Evolutionary conservation across 345 rosid species (phyloP).

Genomic region (Linum trigynum): DNA sequence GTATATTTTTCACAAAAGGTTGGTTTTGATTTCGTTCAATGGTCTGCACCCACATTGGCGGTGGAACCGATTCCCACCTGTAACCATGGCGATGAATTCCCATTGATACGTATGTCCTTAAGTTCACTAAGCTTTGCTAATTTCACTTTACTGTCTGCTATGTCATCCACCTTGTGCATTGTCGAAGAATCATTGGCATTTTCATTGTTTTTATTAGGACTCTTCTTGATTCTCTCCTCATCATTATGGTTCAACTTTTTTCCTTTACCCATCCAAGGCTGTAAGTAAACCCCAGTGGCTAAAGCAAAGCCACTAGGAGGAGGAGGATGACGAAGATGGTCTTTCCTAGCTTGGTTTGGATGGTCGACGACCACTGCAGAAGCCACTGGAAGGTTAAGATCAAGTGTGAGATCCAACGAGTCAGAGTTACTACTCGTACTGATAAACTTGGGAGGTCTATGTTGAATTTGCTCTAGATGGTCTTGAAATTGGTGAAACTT

Average conservation of each 20-base stretch:
- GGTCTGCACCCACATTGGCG: conserved; percentile 26
- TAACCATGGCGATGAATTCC: conserved; percentile 60
- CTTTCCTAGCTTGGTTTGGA: not conserved
- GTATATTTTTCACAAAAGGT: not conserved
- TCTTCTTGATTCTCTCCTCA: conserved; percentile 5
- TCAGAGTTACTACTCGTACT: conserved; percentile 17
- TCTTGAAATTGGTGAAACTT: conserved; percentile 50
- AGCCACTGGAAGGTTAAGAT: conserved; percentile 54
- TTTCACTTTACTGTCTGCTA: conserved; percentile 51
- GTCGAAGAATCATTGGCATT: conserved; percentile 6
- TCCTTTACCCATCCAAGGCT: conserved; percentile 35
- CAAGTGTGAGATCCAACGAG: conserved; percentile 45
- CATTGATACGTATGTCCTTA: conserved; percentile 39
- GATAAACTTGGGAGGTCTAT: conserved; percentile 23
- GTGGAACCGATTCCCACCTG: conserved; percentile 74
- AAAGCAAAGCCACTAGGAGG: conserved; percentile 12
- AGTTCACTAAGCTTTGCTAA: conserved; percentile 53
- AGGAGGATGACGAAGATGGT: not conserved
- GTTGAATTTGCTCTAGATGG: conserved; percentile 42
- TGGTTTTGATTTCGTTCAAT: conserved; percentile 4
- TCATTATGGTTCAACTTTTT: conserved; percentile 15
- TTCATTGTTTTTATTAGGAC: not conserved
- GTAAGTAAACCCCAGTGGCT: conserved; percentile 33
- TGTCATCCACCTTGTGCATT: conserved; percentile 37
- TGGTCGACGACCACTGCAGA: conserved; percentile 18